Evolutionary conservation across 164 flowering plant species (phyloP).

Genomic region (Aristolochia contorta): DNA sequence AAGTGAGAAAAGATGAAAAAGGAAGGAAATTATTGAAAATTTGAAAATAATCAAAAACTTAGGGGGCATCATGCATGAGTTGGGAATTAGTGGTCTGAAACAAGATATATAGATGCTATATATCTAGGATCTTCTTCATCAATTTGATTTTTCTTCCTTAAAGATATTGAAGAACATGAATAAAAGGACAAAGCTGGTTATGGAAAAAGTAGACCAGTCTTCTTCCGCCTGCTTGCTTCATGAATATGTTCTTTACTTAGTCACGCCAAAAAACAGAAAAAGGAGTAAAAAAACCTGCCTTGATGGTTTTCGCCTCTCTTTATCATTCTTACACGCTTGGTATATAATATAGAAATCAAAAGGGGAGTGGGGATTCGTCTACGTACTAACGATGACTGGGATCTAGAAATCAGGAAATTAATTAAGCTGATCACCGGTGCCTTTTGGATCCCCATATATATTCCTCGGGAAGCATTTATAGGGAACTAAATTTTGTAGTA

Average conservation of each 20-base stretch:
- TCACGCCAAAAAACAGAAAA: background rate
- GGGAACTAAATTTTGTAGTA: too few species aligned
- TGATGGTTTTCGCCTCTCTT: background rate
- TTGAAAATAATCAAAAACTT: too few species aligned
- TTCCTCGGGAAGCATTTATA: too few species aligned
- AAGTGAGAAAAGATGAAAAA: background rate
- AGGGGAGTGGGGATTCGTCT: background rate
- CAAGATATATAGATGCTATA: too few species aligned
- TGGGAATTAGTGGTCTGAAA: too few species aligned
- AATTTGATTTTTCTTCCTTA: background rate
- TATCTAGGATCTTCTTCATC: too few species aligned
- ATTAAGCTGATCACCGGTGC: too few species aligned
- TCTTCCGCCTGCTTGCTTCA: background rate
- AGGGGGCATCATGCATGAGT: too few species aligned
- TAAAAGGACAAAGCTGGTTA: too few species aligned
- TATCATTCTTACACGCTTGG: background rate
- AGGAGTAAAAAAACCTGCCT: background rate
- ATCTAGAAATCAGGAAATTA: too few species aligned
- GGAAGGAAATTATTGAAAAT: background rate
- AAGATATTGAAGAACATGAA: background rate
- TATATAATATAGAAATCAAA: background rate
- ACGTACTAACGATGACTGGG: background rate
- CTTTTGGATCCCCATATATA: too few species aligned
- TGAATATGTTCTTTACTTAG: background rate
- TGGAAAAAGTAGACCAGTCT: too few species aligned